phyloP scores from a whole-genome alignment of 2,329 filamentous ascomycete genomes.

The Cadophora luteo-olivacea region DNA sequence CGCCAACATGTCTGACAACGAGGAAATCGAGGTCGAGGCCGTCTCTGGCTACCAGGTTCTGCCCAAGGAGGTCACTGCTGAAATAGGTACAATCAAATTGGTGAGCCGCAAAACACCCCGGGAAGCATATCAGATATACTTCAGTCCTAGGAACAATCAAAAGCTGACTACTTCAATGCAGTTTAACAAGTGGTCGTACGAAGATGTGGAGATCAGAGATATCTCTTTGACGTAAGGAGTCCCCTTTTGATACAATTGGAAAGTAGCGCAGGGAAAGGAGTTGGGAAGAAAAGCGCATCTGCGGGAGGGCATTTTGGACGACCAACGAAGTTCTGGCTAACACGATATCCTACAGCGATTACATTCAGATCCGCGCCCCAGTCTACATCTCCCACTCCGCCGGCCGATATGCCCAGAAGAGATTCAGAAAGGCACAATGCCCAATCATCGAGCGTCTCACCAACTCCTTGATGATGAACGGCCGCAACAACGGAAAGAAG shows the following conservation, averaged over 20 bases:
- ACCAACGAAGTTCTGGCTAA: slow-evolving; percentile 40
- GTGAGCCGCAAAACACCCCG: neutral
- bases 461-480: slow-evolving; percentile 99
- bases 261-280: slow-evolving; percentile 36
- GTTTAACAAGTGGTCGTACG: slow-evolving; percentile 98
- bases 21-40: slow-evolving; percentile 91
- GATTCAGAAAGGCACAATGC: slow-evolving; percentile 99
- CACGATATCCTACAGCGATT: slow-evolving; percentile 73
- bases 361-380: slow-evolving; percentile 98
- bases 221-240: slow-evolving; percentile 96
- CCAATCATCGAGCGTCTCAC: slow-evolving; percentile 99
- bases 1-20: slow-evolving; percentile 87
- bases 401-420: slow-evolving; percentile 98
- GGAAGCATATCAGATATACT: neutral
- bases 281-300: neutral
- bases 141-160: neutral
- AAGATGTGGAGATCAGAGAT: slow-evolving; percentile 99
- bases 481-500: slow-evolving; percentile 99
- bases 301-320: slow-evolving; percentile 8
- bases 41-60: slow-evolving; percentile 79
- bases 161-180: neutral
- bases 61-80: slow-evolving; percentile 88
- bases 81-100: slow-evolving; percentile 92
- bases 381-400: slow-evolving; percentile 99
- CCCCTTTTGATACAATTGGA: slow-evolving; percentile 30